These are phyloP conservation scores for Trichoderma orchidacearum DNA, from an alignment of 495 filamentous ascomycete genomes.

Conservation along the genomic window DNA sequence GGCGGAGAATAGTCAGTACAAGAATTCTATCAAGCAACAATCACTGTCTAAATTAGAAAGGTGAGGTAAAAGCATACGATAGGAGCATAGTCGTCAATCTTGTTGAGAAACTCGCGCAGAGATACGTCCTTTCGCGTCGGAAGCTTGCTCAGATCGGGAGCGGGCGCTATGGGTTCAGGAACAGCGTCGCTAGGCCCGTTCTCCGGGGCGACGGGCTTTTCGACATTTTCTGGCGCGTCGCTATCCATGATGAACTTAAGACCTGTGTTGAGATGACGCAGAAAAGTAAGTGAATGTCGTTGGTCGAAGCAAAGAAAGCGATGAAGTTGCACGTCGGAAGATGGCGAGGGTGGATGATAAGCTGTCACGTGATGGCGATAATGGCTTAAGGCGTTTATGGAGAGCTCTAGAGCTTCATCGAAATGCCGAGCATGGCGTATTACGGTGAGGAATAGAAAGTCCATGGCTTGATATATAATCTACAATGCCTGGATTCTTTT, in stretches of 20 bases:
- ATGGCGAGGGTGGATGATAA: neutral
- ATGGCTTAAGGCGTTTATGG: no score
- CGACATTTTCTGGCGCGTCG: conserved; percentile 1
- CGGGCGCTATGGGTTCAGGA: neutral
- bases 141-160: conserved; percentile 11
- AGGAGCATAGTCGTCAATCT: conserved; percentile 98
- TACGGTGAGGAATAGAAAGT: no score
- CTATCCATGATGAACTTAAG: neutral
- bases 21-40: conserved; percentile 1
- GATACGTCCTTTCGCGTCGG: conserved; percentile 80
- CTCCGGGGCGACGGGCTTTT: neutral
- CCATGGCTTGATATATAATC: no score
- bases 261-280: neutral
- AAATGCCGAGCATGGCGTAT: no score
- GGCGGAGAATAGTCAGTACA: conserved; percentile 8
- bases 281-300: neutral
- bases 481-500: no score
- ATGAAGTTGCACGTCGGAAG: neutral
- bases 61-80: conserved; percentile 51
- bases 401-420: no score
- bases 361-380: neutral
- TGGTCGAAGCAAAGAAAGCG: neutral
- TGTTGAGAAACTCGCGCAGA: conserved; percentile 76
- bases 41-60: no score
- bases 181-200: neutral